A percentile compares a stretch with the other conserved stretches of the same genome.
phyloP scores from a whole-genome alignment of 768 basidiomycete genomes.

The Clitopilus passeckerianus region DNA sequence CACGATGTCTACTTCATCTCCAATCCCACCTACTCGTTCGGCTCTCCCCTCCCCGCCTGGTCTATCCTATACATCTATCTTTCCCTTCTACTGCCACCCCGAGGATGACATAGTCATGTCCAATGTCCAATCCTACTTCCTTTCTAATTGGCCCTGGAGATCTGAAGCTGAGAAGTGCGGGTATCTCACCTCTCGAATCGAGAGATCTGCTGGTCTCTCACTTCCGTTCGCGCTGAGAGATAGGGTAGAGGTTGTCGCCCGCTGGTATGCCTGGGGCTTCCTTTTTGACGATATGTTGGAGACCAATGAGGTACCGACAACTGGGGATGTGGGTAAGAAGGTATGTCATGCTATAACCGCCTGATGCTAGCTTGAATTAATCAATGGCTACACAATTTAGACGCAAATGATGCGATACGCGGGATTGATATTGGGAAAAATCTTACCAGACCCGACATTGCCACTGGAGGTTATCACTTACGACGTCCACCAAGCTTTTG shows the following conservation, averaged over 20 bases:
- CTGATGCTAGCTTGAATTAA: neutral
- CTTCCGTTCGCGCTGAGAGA: neutral
- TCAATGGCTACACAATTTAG: neutral
- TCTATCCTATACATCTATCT: neutral
- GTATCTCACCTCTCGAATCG: neutral
- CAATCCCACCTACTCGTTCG: too few relatives aligned
- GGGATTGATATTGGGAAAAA: neutral
- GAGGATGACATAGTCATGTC: neutral
- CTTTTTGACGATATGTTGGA: neutral
- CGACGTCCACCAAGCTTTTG: neutral
- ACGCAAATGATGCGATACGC: neutral
- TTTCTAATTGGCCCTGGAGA: neutral
- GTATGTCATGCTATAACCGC: neutral
- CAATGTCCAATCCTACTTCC: neutral
- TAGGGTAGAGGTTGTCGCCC: neutral
- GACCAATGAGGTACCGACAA: neutral
- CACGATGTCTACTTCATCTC: neutral
- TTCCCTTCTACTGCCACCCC: neutral
- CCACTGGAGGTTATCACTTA: neutral
- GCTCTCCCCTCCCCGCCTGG: neutral
- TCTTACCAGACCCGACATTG: neutral
- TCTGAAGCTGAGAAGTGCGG: neutral
- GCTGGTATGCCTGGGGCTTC: neutral
- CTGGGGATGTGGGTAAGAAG: neutral
- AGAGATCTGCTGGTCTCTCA: neutral